Base-by-base conservation (phyloP, 2,329 filamentous ascomycete species). In the Orbilia ellipsospora region DNA sequence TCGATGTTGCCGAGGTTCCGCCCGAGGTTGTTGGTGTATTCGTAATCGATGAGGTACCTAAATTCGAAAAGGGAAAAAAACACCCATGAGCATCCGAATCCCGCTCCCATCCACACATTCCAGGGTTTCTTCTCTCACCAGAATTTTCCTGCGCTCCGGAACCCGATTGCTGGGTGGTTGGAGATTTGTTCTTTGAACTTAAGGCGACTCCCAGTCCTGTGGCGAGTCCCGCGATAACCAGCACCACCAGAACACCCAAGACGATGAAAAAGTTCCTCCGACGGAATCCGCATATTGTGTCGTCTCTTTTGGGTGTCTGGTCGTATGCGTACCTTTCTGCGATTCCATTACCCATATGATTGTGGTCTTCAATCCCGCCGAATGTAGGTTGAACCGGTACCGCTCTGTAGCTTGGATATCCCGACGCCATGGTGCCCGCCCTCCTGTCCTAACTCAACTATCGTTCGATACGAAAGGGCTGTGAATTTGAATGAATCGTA, bases 241-340 rank as follows among this genome's bases (percentile, higher is more conserved):
- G 36, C 1, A 69, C 15, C 4, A 42, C 13, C 10, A 61, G 13
- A 3, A 69, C 26, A 6, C 15, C 64, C 1, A 75, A 52, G 6
- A 69, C 16, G 20, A 69, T 69, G 40, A 69, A 75, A 54, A 75
- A 75, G 15, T 31, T 12, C 45, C 61, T 69, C 15, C 64, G 59
- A 1, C 64, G 57, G 12, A 75, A 0, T 15, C 72, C 72, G 16
- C 64, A 69, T 36, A 75, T 75, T 10, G 18, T 63, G 12, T 50
- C 66, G 40, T 23, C 26, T n/a, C 42, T 67, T n/a, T 54, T 74
- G 44, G 40, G 10, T n/a, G 40, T 40, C 45, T 20, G 15, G 18
- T 18, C 16, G 61, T 45, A 48, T 36, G 31, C 15, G 60, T 26
- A n/a, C 52, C 23, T 18, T 59, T 44, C 42, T 23, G 48, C 20